Conservation (phyloP, 176 grass and related monocot species). For the Aegilops sharonensis region DNA sequence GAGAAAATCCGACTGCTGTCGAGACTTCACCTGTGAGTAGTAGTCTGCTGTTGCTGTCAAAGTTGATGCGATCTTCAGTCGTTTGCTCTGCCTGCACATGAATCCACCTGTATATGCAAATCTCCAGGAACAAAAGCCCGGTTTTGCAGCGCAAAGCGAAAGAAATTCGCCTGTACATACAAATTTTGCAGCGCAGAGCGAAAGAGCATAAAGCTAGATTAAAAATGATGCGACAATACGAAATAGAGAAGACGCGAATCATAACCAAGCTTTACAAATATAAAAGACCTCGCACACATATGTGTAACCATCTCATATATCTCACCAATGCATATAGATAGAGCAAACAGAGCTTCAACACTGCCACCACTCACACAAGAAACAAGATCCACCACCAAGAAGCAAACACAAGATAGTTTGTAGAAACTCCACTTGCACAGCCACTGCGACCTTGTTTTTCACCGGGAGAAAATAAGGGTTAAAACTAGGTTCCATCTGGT, state of each 20-base stretch:
- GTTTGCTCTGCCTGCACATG: background rate
- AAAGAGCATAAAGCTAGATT: background rate
- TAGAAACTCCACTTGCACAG: conserved; percentile 8
- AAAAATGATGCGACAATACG: too few relatives aligned
- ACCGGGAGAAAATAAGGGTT: background rate
- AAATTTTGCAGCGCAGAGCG: background rate
- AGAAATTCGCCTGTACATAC: background rate
- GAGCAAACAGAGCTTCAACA: background rate
- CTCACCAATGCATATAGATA: background rate
- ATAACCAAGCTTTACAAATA: background rate
- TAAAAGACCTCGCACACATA: background rate
- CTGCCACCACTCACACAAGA: background rate
- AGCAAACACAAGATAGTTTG: conserved; percentile 1
- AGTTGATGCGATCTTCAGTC: background rate
- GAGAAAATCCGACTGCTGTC: background rate
- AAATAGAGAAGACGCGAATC: background rate
- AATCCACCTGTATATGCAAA: too few relatives aligned
- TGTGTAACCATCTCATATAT: background rate
- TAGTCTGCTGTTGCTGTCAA: too few relatives aligned
- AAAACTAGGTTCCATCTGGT: conserved; percentile 10
- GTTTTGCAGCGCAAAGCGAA: background rate
- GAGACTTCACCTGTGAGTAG: too few relatives aligned
- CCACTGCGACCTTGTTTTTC: conserved; percentile 20
- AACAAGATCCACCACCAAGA: background rate
- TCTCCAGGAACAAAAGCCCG: too few relatives aligned